Evolutionary conservation across 2,329 filamentous ascomycete genomes (phyloP).

Genomic region (Apiospora saccharicola): DNA sequence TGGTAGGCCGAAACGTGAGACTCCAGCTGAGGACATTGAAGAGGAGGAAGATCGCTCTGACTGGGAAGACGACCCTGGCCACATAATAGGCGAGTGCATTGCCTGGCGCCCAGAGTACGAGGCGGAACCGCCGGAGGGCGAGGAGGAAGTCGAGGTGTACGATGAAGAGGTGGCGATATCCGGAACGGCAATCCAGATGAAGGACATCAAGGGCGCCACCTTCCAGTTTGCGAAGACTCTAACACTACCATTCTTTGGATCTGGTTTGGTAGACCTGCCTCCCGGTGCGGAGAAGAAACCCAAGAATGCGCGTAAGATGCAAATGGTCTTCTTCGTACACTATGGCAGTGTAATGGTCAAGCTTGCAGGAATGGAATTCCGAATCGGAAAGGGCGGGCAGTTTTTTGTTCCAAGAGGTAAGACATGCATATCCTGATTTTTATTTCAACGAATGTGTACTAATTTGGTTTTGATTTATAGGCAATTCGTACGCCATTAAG

Average conservation of each 20-base stretch:
- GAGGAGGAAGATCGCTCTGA: slow-evolving; percentile 63
- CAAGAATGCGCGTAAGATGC: slow-evolving; percentile 95
- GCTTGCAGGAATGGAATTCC: slow-evolving; percentile 78
- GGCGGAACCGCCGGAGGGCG: slow-evolving; percentile 57
- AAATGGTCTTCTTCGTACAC: slow-evolving; percentile 95
- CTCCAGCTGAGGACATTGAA: neutral
- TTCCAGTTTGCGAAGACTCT: slow-evolving; percentile 93
- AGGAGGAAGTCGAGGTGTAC: slow-evolving; percentile 61
- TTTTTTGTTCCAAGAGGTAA: slow-evolving; percentile 95
- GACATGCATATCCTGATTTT: slow-evolving; percentile 42
- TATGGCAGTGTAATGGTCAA: slow-evolving; percentile 82
- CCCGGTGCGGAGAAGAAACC: slow-evolving; percentile 83
- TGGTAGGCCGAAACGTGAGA: slow-evolving; percentile 26
- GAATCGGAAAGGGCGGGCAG: slow-evolving; percentile 85
- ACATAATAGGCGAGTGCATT: slow-evolving; percentile 68
- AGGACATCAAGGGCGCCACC: slow-evolving; percentile 67
- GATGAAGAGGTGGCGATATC: slow-evolving; percentile 66
- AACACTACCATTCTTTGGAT: slow-evolving; percentile 84
- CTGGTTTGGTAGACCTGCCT: slow-evolving; percentile 88
- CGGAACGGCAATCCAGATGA: slow-evolving; percentile 62
- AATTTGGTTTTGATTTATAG: slow-evolving; percentile 53
- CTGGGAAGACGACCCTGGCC: slow-evolving; percentile 75
- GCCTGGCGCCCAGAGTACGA: slow-evolving; percentile 69
- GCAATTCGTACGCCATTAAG: slow-evolving; percentile 90
- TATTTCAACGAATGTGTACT: slow-evolving; percentile 17